Evolutionary conservation across 139 green algal species (phyloP), one percentile per base, ranked within the genome.

Genomic region (Ettlia oleoabundans): DNA sequence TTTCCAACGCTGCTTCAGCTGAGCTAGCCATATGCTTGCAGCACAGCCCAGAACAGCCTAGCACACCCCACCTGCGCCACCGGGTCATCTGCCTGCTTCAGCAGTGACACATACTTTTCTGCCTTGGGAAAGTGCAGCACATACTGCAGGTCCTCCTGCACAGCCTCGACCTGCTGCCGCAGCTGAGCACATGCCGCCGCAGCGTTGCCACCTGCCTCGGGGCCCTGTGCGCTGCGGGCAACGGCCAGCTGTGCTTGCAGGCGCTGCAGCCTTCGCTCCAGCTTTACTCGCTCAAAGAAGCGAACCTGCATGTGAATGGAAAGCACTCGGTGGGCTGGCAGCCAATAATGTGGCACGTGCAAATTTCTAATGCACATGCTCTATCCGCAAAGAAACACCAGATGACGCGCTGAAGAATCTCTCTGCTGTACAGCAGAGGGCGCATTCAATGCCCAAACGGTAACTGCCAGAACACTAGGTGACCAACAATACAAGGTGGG

Each of bases 271-370:
- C 78, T 71, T 1, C 94, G 85, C 86, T 96, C 94, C 8, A 97
- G 35, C 82, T 98, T 98, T 1, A 96, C 87, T 0, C 94, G 88
- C 86, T 98, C 94, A 78, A 97, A 98, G 74, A 98, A 98, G 9
- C 90, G 89, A 5, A 97, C 80, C 89, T 96, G 88, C 69, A 76
- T 1, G 22, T 72, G 33, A 30, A 38, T 24, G 73, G n/a, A n/a
- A 37, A 2, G 3, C 35, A 40, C 21, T 26, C 65, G 18, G 30
- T 47, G n/a, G 66, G 28, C 75, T 40, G 7, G 18, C 28, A 33
- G 35, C 24, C 24, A 65, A 5, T 8, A 38, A 78, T 66, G n/a
- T 2, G 7, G n/a, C n/a, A n/a, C n/a, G n/a, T n/a, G n/a, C n/a
- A n/a, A n/a, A n/a, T n/a, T n/a, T n/a, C n/a, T n/a, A n/a, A n/a